These are phyloP conservation scores for Phytophthora fragariaefolia DNA, from an alignment of 352 stramenopile species.

Conservation along the genomic window DNA sequence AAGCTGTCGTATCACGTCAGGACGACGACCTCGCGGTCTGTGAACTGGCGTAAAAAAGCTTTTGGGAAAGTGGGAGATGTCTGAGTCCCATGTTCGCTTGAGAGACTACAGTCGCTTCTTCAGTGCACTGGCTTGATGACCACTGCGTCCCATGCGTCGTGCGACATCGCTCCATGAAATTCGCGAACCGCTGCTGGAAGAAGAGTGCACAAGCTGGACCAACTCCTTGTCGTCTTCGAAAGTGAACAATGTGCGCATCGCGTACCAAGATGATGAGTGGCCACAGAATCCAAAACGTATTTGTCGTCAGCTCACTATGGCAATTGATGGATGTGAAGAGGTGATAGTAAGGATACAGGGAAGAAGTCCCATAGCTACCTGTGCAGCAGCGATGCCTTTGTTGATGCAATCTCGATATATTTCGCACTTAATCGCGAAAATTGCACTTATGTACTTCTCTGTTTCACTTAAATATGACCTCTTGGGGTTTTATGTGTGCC, in stretches of 20 bases:
- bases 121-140: not conserved
- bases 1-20: not conserved
- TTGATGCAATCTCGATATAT: conserved; percentile 19
- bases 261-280: not conserved
- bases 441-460: conserved; percentile 12
- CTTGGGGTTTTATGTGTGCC: not conserved
- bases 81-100: not conserved
- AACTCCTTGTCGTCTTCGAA: conserved; percentile 23
- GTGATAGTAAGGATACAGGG: not conserved
- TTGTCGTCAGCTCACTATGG: conserved; percentile 5
- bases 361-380: too few species aligned
- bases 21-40: not conserved
- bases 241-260: conserved; percentile 1
- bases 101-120: not conserved
- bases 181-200: too few species aligned
- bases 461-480: not conserved
- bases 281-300: not conserved
- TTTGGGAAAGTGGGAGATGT: not conserved
- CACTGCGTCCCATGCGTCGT: not conserved
- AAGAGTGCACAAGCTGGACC: not conserved
- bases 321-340: conserved; percentile 1
- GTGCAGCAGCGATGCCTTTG: not conserved
- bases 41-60: conserved; percentile 14
- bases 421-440: conserved; percentile 11
- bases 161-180: not conserved